Conservation (phyloP, 1,139 yeast genomes). For the Fermentozyma sake region DNA sequence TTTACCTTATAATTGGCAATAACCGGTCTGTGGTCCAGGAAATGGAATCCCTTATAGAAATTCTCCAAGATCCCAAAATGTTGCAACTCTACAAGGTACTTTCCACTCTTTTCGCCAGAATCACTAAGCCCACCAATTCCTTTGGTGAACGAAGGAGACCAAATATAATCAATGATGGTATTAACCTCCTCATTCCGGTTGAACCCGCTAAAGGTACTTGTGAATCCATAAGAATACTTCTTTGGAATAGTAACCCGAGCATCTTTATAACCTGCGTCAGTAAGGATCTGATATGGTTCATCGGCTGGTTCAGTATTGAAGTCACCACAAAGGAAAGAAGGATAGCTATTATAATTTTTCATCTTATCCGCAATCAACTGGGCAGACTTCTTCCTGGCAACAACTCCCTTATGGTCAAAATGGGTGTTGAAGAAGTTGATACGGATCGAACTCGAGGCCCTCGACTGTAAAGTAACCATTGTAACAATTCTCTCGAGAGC, state of each 20-base stretch:
- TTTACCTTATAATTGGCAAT: conserved; percentile 16
- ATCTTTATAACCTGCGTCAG: conserved; percentile 14
- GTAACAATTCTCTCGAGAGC: conserved; percentile 19
- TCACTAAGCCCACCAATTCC: conserved; percentile 3
- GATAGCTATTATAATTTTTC: conserved; percentile 33
- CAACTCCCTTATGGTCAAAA: conserved; percentile 50
- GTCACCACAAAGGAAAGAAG: conserved; percentile 41
- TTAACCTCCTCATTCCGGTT: conserved; percentile 10
- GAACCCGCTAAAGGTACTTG: conserved; percentile 18
- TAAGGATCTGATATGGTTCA: conserved; percentile 22
- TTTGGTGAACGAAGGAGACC: conserved; percentile 16
- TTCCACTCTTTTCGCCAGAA: conserved; percentile 3
- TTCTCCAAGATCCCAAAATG: conserved; percentile 17
- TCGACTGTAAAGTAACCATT: conserved; percentile 13
- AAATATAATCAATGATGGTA: conserved; percentile 19
- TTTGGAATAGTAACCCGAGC: conserved; percentile 11
- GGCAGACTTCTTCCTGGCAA: conserved; percentile 46
- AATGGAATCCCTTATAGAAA: conserved; percentile 11
- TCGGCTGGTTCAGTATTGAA: conserved; percentile 53
- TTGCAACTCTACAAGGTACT: conserved; percentile 10
- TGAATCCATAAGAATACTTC: conserved; percentile 13
- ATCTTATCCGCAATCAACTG: conserved; percentile 41
- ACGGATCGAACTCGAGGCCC: conserved; percentile 9
- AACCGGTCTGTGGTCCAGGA: conserved; percentile 23
- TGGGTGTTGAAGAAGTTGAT: conserved; percentile 54